Conservation (phyloP, 768 basidiomycete genomes). For the Basidioascus undulatus region DNA sequence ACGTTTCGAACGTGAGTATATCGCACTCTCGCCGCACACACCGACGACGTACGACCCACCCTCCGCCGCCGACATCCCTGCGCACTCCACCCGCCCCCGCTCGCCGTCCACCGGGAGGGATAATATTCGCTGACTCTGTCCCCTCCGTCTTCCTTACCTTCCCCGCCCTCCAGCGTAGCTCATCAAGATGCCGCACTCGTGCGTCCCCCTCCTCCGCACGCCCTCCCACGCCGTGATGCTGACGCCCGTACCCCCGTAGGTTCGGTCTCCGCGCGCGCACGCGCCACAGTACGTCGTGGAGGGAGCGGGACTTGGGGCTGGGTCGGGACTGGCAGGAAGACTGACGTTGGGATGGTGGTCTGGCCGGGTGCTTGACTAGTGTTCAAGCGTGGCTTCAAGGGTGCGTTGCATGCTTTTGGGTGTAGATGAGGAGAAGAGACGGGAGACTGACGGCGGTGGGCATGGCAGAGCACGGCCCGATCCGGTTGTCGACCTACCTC, state of each 20-base stretch:
- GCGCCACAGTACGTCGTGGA: conserved; percentile 27
- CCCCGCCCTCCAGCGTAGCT: too few relatives aligned
- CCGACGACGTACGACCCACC: too few relatives aligned
- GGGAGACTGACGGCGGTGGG: conserved; percentile 17
- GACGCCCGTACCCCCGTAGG: conserved; percentile 4
- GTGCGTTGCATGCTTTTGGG: conserved; percentile 24
- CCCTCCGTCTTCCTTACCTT: too few relatives aligned
- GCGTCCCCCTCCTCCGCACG: too few relatives aligned
- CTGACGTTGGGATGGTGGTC: background rate
- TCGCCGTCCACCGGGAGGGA: too few relatives aligned
- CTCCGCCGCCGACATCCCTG: too few relatives aligned
- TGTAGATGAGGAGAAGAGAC: background rate
- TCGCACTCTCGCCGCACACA: too few relatives aligned
- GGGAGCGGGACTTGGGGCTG: conserved; percentile 1
- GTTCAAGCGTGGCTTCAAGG: conserved; percentile 99
- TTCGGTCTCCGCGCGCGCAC: conserved; percentile 99
- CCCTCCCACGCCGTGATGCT: too few relatives aligned
- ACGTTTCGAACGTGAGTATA: too few relatives aligned
- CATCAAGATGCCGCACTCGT: too few relatives aligned
- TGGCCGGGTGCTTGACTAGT: conserved; percentile 30
- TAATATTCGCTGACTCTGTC: too few relatives aligned
- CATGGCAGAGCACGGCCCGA: conserved; percentile 75
- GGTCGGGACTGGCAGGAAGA: background rate
- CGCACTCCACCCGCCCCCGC: too few relatives aligned
- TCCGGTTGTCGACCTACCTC: conserved; percentile 80